Evolutionary conservation across 805 yeast genomes (phyloP).

Genomic region (Osmozyma mogii): DNA sequence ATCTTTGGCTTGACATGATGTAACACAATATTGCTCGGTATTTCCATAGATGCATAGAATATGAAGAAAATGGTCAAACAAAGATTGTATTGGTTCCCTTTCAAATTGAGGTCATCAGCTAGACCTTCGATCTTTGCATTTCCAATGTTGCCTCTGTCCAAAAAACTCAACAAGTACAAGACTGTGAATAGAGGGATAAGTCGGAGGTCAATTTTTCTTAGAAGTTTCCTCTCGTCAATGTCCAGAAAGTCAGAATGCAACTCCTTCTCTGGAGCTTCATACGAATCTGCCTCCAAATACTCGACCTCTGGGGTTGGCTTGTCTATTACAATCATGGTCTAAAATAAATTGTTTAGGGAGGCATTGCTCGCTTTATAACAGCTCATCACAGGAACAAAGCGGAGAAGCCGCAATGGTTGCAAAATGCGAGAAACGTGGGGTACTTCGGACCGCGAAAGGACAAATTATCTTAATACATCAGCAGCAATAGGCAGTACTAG

Average conservation of each 20-base stretch:
- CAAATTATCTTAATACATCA: no score
- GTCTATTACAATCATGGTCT: no score
- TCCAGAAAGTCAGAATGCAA: conserved; percentile 6
- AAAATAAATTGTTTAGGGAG: no score
- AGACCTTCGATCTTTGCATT: conserved; percentile 74
- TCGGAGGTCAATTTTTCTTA: conserved; percentile 60
- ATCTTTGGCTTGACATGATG: conserved; percentile 54
- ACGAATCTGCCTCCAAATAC: no score
- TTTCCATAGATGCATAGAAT: conserved; percentile 59
- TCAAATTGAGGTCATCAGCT: conserved; percentile 43
- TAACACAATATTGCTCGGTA: conserved; percentile 55
- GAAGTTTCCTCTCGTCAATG: conserved; percentile 46
- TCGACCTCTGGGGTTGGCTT: no score
- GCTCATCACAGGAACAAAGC: no score
- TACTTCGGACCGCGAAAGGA: no score
- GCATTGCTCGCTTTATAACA: no score
- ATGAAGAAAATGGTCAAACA: conserved; percentile 66
- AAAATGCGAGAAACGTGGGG: no score
- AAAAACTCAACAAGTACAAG: conserved; percentile 65
- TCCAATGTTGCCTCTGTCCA: conserved; percentile 77
- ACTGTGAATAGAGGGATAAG: conserved; percentile 73
- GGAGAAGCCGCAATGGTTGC: no score
- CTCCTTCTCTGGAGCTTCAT: no score
- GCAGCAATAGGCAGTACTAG: no score
- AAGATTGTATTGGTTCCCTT: conserved; percentile 52